These are phyloP conservation scores for Mycena amicta DNA, from an alignment of 768 basidiomycete species.

Conservation along the genomic window DNA sequence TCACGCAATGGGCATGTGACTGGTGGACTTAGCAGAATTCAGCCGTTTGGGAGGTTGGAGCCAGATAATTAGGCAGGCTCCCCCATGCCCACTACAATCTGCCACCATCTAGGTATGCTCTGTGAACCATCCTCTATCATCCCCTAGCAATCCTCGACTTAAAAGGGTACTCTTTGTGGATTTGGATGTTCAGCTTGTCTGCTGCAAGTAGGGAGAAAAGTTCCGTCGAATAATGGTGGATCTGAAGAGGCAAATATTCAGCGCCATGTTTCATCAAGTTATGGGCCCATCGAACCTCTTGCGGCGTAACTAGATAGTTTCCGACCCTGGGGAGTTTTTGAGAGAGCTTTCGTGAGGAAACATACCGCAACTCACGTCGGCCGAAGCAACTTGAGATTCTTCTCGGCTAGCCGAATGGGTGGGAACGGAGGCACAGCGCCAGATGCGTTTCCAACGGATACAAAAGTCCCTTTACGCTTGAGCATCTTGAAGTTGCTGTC, in stretches of 20 bases:
- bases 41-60: too few relatives aligned
- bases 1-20: too few relatives aligned
- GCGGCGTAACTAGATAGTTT: conserved; percentile 74
- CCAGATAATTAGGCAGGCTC: too few relatives aligned
- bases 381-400: conserved; percentile 78
- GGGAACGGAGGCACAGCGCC: conserved; percentile 79
- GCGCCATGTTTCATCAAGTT: too few relatives aligned
- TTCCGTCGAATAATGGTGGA: conserved; percentile 63
- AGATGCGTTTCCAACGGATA: conserved; percentile 91
- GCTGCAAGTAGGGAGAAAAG: conserved; percentile 64
- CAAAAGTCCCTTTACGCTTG: conserved; percentile 85
- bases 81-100: too few relatives aligned
- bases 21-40: too few relatives aligned
- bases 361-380: conserved; percentile 71
- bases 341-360: not conserved
- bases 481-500: conserved; percentile 80
- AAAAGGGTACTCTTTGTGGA: conserved; percentile 85
- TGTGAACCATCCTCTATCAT: too few relatives aligned
- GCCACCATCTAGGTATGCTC: too few relatives aligned
- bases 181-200: conserved; percentile 63
- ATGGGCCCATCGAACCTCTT: conserved; percentile 65
- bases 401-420: conserved; percentile 71
- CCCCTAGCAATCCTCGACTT: conserved; percentile 79
- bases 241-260: too few relatives aligned
- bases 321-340: conserved; percentile 33